These are phyloP conservation scores for Candida coquimbonensis DNA, from an alignment of 805 yeast genomes.

Conservation along the genomic window DNA sequence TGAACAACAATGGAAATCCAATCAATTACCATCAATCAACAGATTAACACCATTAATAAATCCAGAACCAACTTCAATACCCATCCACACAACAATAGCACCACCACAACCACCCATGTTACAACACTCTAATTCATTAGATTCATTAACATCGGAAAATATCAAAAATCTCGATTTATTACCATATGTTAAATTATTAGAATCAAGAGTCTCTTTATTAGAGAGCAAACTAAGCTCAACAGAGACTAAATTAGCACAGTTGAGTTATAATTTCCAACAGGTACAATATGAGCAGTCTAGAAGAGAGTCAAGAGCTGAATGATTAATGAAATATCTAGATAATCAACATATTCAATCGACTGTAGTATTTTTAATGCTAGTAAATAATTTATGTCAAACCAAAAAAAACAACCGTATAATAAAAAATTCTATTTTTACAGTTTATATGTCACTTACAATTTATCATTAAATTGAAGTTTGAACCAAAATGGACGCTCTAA, in stretches of 20 bases:
- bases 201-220: constrained; percentile 15
- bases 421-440: not conserved
- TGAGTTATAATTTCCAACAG: constrained; percentile 12
- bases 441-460: no score
- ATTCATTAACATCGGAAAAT: constrained; percentile 2
- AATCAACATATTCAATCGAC: no score
- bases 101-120: no score
- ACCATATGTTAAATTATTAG: constrained; percentile 18
- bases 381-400: no score
- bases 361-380: no score
- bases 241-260: constrained; percentile 17
- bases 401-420: no score
- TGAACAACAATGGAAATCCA: constrained; percentile 13
- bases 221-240: constrained; percentile 15
- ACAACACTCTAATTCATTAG: not conserved
- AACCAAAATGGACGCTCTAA: constrained; percentile 15
- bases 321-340: no score
- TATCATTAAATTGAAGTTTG: not conserved
- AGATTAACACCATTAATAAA: constrained; percentile 6
- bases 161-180: constrained; percentile 8
- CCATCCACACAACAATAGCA: not conserved
- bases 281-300: not conserved
- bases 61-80: not conserved
- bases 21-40: constrained; percentile 8
- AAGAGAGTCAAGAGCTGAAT: no score